Conservation (phyloP, 1,139 yeast species). For the Scheffersomyces lignicola region DNA sequence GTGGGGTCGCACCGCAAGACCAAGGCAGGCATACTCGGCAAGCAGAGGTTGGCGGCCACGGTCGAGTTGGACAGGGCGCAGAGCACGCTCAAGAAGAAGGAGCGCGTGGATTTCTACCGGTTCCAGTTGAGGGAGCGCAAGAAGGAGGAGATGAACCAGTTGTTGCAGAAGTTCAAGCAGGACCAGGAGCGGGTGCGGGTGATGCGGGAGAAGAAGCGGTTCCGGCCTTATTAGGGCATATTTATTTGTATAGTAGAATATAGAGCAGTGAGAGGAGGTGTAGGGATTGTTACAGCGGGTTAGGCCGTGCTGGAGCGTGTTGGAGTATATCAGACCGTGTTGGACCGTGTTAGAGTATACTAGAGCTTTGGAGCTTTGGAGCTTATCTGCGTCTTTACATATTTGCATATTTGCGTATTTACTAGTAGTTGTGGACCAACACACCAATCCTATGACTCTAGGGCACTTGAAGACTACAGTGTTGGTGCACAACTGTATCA, state of each 20-base stretch:
- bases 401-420: background rate
- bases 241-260: too few relatives aligned
- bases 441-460: too few relatives aligned
- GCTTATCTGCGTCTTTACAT: background rate
- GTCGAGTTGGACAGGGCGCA: slow-evolving; percentile 45
- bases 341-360: background rate
- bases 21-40: slow-evolving; percentile 63
- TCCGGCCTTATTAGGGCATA: slow-evolving; percentile 76
- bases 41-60: slow-evolving; percentile 47
- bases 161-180: slow-evolving; percentile 77
- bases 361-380: background rate
- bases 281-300: too few relatives aligned
- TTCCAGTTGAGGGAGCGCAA: slow-evolving; percentile 94
- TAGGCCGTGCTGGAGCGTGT: background rate
- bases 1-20: slow-evolving; percentile 86
- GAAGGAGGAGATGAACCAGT: slow-evolving; percentile 88
- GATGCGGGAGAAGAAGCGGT: slow-evolving; percentile 78
- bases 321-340: background rate
- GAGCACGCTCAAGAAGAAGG: slow-evolving; percentile 67
- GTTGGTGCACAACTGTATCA: too few relatives aligned
- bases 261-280: slow-evolving; percentile 1
- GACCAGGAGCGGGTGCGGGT: slow-evolving; percentile 84
- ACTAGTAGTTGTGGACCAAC: too few relatives aligned
- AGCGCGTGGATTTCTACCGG: slow-evolving; percentile 89
- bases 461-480: too few relatives aligned